Evolutionary conservation across 306 rosid genomes (phyloP).

Genomic region (Rosa multiflora): DNA sequence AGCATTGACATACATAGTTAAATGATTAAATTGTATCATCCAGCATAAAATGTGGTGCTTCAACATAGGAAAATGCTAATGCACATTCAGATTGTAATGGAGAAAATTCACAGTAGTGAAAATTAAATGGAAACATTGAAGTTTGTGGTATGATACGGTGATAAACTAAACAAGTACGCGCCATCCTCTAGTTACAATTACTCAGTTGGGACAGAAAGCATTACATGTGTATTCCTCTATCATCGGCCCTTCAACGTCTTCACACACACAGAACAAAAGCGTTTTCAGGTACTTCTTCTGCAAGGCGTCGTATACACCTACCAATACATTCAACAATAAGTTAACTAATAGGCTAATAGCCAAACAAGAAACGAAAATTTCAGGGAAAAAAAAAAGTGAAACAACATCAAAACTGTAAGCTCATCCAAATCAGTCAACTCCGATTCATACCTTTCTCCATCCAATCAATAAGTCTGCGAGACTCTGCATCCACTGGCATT

Average conservation of each 20-base stretch:
- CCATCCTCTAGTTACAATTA: no score
- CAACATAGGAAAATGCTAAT: no score
- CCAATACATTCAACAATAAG: not conserved
- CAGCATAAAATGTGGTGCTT: not conserved
- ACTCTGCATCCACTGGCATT: conserved; percentile 90
- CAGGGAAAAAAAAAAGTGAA: not conserved
- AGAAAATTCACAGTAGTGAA: no score
- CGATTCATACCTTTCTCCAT: conserved; percentile 78
- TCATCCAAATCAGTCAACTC: not conserved
- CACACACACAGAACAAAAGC: conserved; percentile 83
- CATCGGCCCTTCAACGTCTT: conserved; percentile 92
- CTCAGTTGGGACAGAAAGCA: conserved; percentile 10
- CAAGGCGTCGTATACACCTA: conserved; percentile 89
- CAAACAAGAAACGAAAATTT: not conserved
- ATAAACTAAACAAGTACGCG: not conserved
- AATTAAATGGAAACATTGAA: not conserved
- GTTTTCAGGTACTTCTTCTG: conserved; percentile 85
- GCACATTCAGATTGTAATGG: not conserved
- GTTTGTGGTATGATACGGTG: not conserved
- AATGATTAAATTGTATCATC: no score
- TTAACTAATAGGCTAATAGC: not conserved
- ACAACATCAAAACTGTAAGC: not conserved
- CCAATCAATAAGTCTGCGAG: conserved; percentile 94
- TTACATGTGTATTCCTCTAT: conserved; percentile 95
- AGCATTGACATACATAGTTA: not conserved